phyloP scores from a whole-genome alignment of 345 rosid species.

The Atalantia buxifolia region DNA sequence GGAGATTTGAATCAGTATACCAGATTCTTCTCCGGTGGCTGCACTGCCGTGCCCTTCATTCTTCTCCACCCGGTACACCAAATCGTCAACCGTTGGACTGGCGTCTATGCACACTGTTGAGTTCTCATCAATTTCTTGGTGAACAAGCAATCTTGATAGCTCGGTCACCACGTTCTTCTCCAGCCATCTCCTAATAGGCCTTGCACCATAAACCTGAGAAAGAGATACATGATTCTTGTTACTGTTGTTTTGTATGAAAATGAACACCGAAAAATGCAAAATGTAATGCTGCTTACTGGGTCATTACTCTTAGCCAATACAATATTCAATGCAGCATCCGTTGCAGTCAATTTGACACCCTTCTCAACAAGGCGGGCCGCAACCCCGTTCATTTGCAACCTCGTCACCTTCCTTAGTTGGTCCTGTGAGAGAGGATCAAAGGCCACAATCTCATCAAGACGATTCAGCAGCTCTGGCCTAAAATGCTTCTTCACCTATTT shows the following conservation, averaged over 20 bases:
- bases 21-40: slow-evolving; percentile 59
- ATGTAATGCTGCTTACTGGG: slow-evolving; percentile 50
- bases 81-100: slow-evolving; percentile 28
- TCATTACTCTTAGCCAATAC: slow-evolving; percentile 72
- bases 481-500: slow-evolving; percentile 71
- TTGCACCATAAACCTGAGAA: slow-evolving; percentile 76
- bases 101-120: slow-evolving; percentile 78
- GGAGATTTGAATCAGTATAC: slow-evolving; percentile 60
- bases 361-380: slow-evolving; percentile 76
- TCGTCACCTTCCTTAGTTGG: slow-evolving; percentile 70
- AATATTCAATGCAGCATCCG: slow-evolving; percentile 69
- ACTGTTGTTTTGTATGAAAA: background rate
- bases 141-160: slow-evolving; percentile 72
- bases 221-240: background rate
- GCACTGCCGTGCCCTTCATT: slow-evolving; percentile 80
- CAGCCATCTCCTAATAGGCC: slow-evolving; percentile 91
- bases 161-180: slow-evolving; percentile 90
- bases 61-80: slow-evolving; percentile 60
- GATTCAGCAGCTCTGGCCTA: slow-evolving; percentile 77
- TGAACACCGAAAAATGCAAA: background rate
- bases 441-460: slow-evolving; percentile 80
- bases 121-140: slow-evolving; percentile 85
- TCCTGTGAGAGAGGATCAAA: slow-evolving; percentile 93
- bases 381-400: slow-evolving; percentile 79
- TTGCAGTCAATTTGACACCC: slow-evolving; percentile 79